Percentiles rank a stretch among this genome's conserved stretches.
Evolutionary conservation across 768 basidiomycete species (phyloP).

Genomic region (Rhodosporidiobolus sp.): DNA sequence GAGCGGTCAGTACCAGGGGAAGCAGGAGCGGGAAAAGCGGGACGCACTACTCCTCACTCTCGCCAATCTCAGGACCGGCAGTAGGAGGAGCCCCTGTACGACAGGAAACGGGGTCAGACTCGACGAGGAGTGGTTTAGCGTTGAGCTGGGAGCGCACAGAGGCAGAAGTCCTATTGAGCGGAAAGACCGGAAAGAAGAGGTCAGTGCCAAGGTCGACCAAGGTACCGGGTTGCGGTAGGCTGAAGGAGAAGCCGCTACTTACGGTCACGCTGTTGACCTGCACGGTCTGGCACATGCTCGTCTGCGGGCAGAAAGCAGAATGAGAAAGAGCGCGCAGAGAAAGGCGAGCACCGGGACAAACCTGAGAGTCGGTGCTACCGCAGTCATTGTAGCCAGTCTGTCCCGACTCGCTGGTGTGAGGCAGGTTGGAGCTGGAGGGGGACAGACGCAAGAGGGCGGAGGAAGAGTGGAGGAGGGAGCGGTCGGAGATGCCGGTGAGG

Average conservation of each 20-base stretch:
- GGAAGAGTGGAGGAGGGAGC: no score
- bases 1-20: not conserved
- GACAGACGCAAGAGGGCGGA: not conserved
- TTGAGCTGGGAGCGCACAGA: constrained; percentile 6
- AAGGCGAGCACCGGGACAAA: no score
- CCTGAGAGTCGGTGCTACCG: constrained; percentile 58
- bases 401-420: constrained; percentile 5
- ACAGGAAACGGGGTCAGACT: not conserved
- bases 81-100: constrained; percentile 16
- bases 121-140: not conserved
- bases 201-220: not conserved
- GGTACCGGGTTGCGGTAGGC: no score
- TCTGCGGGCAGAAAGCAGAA: not conserved
- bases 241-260: not conserved
- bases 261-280: constrained; percentile 33
- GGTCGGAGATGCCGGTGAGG: no score
- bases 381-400: constrained; percentile 52
- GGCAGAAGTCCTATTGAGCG: constrained; percentile 30
- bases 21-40: not conserved
- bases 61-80: constrained; percentile 45
- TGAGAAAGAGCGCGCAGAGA: no score
- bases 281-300: constrained; percentile 34
- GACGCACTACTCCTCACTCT: constrained; percentile 46
- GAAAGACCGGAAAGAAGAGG: not conserved
- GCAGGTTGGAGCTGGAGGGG: constrained; percentile 10